Evolutionary conservation across 2,329 filamentous ascomycete genomes (phyloP).

Genomic region (Apiospora koreana): DNA sequence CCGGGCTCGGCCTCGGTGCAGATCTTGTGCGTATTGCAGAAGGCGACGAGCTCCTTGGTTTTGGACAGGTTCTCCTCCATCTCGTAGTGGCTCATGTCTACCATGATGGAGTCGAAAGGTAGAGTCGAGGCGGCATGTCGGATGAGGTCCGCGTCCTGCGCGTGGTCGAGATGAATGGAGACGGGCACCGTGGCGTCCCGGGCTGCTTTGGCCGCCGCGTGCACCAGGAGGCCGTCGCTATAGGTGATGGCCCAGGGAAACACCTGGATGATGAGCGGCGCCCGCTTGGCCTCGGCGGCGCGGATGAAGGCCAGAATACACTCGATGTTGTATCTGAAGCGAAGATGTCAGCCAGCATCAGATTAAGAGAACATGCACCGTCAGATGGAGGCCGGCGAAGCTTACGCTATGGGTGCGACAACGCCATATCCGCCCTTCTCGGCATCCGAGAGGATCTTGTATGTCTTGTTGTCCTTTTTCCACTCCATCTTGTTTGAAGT

Average conservation of each 20-base stretch:
- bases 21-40: slow-evolving; percentile 66
- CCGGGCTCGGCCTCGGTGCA: slow-evolving; percentile 72
- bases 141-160: slow-evolving; percentile 61
- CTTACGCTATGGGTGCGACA: slow-evolving; percentile 49
- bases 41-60: slow-evolving; percentile 62
- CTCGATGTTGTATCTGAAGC: slow-evolving; percentile 64
- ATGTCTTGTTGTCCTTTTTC: slow-evolving; percentile 40
- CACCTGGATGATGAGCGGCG: slow-evolving; percentile 66
- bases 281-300: slow-evolving; percentile 54
- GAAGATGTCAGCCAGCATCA: not conserved
- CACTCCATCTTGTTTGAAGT: slow-evolving; percentile 17
- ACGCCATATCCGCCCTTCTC: slow-evolving; percentile 57
- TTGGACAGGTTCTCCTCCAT: slow-evolving; percentile 68
- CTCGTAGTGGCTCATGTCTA: slow-evolving; percentile 75
- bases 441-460: slow-evolving; percentile 54
- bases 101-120: slow-evolving; percentile 72
- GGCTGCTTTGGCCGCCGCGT: slow-evolving; percentile 56
- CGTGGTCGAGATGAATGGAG: slow-evolving; percentile 67
- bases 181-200: slow-evolving; percentile 58
- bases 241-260: slow-evolving; percentile 72
- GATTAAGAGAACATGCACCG: too few species aligned
- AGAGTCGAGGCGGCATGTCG: slow-evolving; percentile 54
- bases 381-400: not conserved
- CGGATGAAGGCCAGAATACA: slow-evolving; percentile 54
- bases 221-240: slow-evolving; percentile 54